Conservation (phyloP, 164 flowering plant genomes). For the Nelumbo lutea region DNA sequence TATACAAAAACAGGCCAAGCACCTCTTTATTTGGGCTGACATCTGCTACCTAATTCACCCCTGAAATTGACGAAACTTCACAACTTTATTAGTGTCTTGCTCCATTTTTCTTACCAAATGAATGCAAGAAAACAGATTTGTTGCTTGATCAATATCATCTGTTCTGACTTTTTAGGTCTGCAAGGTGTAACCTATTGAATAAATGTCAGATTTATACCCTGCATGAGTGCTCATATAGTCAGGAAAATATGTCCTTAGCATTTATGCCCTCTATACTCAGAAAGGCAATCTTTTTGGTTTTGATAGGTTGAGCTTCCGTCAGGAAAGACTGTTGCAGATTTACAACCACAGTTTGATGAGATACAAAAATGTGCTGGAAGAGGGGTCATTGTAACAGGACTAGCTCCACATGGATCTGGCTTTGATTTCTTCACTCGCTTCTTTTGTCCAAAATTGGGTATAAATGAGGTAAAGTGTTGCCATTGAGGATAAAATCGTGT, state of each 20-base stretch:
- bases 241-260: background rate
- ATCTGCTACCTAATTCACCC: too few species aligned
- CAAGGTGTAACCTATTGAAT: background rate
- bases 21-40: too few species aligned
- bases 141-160: background rate
- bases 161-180: background rate
- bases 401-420: constrained; percentile 29
- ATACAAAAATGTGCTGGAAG: constrained; percentile 27
- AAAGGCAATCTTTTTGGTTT: constrained; percentile 2
- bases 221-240: background rate
- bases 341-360: constrained; percentile 32
- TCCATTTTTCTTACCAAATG: background rate
- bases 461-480: constrained; percentile 28
- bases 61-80: too few species aligned
- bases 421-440: constrained; percentile 36
- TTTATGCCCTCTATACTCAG: background rate
- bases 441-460: constrained; percentile 34
- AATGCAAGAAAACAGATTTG: background rate
- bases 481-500: background rate
- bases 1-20: too few species aligned
- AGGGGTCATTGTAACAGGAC: constrained; percentile 30
- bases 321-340: constrained; percentile 21
- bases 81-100: background rate
- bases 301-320: constrained; percentile 32
- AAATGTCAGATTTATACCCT: too few species aligned